Evolutionary conservation across 345 rosid genomes (phyloP).

Genomic region (Erucastrum elatum): DNA sequence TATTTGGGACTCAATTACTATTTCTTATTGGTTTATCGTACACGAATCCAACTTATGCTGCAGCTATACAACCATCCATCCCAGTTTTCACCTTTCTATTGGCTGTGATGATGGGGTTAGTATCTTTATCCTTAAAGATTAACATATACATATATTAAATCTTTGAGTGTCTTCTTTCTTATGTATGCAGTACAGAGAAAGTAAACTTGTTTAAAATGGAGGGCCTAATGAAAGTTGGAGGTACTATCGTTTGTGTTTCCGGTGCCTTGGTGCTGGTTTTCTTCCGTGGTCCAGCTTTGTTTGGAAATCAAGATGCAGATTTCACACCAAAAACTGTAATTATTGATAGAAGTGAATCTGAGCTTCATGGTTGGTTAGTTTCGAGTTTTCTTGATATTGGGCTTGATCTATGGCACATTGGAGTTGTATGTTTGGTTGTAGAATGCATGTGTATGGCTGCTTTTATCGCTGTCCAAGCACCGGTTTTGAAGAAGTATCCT

Average conservation of each 20-base stretch:
- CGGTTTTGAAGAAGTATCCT: constrained; percentile 74
- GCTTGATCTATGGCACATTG: constrained; percentile 79
- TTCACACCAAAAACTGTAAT: constrained; percentile 44
- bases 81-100: constrained; percentile 92
- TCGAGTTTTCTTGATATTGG: constrained; percentile 59
- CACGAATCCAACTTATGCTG: constrained; percentile 95
- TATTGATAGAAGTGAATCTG: constrained; percentile 66
- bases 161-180: background rate
- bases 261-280: constrained; percentile 90
- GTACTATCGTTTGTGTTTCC: constrained; percentile 74
- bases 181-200: constrained; percentile 86
- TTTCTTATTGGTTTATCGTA: constrained; percentile 92
- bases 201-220: constrained; percentile 68
- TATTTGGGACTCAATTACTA: constrained; percentile 91
- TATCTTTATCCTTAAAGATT: background rate
- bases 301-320: constrained; percentile 54
- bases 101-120: constrained; percentile 91
- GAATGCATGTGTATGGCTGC: constrained; percentile 97
- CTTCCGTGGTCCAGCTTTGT: constrained; percentile 80
- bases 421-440: constrained; percentile 86
- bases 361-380: constrained; percentile 66
- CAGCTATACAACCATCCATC: constrained; percentile 92
- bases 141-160: background rate
- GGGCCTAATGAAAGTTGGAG: constrained; percentile 89
- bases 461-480: constrained; percentile 85